Evolutionary conservation across 1,284 basidiomycete species (phyloP).

Genomic region (Sparassis latifolia): DNA sequence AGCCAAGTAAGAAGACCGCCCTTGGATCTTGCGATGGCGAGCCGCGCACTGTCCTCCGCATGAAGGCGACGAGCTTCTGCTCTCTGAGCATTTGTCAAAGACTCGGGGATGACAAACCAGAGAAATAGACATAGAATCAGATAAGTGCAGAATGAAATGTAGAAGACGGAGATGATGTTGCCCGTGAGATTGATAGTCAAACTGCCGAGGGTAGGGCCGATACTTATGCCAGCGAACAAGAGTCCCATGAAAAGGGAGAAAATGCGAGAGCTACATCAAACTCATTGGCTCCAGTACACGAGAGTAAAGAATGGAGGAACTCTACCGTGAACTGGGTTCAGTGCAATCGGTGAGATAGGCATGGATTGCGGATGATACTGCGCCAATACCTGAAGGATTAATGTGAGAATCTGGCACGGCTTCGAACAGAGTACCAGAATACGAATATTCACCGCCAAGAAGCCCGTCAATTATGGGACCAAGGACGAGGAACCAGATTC

Average conservation of each 20-base stretch:
- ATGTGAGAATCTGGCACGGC: background rate
- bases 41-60: slow-evolving; percentile 24
- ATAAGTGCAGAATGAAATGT: slow-evolving; percentile 46
- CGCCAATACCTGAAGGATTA: slow-evolving; percentile 37
- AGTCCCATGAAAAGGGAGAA: slow-evolving; percentile 62
- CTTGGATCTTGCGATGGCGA: slow-evolving; percentile 8
- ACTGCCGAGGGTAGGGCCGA: slow-evolving; percentile 71
- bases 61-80: slow-evolving; percentile 21
- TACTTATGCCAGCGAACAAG: slow-evolving; percentile 57
- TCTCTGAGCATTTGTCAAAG: slow-evolving; percentile 46
- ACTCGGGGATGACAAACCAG: slow-evolving; percentile 70
- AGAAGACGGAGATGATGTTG: slow-evolving; percentile 65
- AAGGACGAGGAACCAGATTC: slow-evolving; percentile 78
- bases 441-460: slow-evolving; percentile 56
- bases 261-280: slow-evolving; percentile 38
- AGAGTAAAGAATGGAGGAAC: background rate
- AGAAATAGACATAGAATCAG: slow-evolving; percentile 42
- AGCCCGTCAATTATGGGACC: slow-evolving; percentile 72
- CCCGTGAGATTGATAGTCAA: slow-evolving; percentile 56
- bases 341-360: slow-evolving; percentile 62
- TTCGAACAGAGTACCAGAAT: background rate
- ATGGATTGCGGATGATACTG: slow-evolving; percentile 45
- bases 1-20: slow-evolving; percentile 18
- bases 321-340: slow-evolving; percentile 39
- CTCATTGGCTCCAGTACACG: background rate